Percentiles rank a stretch among this genome's conserved stretches.
These are phyloP conservation scores for Aspergillus glaucus DNA, from an alignment of 2,329 filamentous ascomycete genomes.

Conservation along the genomic window DNA sequence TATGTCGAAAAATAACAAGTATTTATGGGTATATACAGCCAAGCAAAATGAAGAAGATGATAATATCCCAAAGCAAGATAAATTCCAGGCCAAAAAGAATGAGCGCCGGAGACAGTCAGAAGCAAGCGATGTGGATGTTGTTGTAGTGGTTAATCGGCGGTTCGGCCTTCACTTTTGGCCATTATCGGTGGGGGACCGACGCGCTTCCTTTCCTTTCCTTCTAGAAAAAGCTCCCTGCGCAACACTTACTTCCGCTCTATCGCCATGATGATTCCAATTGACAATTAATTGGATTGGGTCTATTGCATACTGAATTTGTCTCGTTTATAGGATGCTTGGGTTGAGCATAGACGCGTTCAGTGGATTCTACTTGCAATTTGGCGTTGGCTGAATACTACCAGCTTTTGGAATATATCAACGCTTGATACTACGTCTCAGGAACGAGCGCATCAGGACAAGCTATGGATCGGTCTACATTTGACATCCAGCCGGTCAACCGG, in stretches of 20 bases:
- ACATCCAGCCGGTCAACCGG: conserved; percentile 62
- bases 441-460: too few relatives aligned
- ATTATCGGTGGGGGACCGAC: not conserved
- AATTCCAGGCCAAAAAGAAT: not conserved
- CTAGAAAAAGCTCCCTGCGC: not conserved
- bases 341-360: not conserved
- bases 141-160: not conserved
- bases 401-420: not conserved
- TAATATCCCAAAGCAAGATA: not conserved
- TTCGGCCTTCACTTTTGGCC: not conserved
- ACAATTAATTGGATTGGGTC: not conserved
- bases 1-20: not conserved
- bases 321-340: not conserved
- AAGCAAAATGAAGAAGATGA: not conserved
- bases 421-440: too few relatives aligned
- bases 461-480: conserved; percentile 45
- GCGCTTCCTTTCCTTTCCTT: not conserved
- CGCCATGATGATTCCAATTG: not conserved
- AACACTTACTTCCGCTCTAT: not conserved
- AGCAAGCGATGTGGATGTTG: conserved; percentile 1
- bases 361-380: not conserved
- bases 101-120: not conserved
- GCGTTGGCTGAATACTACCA: not conserved
- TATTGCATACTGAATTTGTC: not conserved
- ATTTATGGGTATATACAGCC: not conserved